These are phyloP conservation scores for Aspergillus neoniger DNA, from an alignment of 2,329 filamentous ascomycete species.

Conservation along the genomic window DNA sequence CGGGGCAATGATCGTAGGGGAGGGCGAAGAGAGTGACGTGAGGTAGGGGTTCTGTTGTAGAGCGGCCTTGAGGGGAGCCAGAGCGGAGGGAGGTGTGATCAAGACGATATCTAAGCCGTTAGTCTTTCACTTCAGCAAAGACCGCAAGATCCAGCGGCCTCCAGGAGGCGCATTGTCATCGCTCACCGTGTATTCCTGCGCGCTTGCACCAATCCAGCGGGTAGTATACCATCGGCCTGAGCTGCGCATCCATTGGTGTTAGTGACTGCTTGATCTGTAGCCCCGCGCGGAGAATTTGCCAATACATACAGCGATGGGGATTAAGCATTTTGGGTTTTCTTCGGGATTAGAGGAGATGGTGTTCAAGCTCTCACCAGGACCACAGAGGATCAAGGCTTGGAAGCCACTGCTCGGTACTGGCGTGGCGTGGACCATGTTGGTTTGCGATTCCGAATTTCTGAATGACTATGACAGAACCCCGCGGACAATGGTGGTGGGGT, in stretches of 20 bases:
- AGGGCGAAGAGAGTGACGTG: constrained; percentile 48
- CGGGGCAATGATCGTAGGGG: constrained; percentile 22
- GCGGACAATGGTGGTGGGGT: background rate
- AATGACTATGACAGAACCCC: background rate
- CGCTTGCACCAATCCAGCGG: constrained; percentile 50
- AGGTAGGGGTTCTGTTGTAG: constrained; percentile 52
- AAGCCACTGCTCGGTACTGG: constrained; percentile 36
- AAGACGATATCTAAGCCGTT: constrained; percentile 44
- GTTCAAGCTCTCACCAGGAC: constrained; percentile 50
- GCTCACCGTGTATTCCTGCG: constrained; percentile 50
- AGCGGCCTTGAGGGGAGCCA: constrained; percentile 46
- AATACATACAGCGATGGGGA: constrained; percentile 36
- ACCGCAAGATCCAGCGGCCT: background rate
- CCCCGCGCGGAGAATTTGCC: constrained; percentile 35
- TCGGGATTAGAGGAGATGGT: constrained; percentile 52
- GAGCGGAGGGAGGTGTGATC: constrained; percentile 48
- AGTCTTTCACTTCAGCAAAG: constrained; percentile 4
- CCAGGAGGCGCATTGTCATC: background rate
- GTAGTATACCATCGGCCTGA: constrained; percentile 51
- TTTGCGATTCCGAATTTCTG: background rate
- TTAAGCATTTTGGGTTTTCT: constrained; percentile 48
- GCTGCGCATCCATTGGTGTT: constrained; percentile 2
- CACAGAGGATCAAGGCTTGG: constrained; percentile 50
- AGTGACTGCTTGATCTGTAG: background rate
- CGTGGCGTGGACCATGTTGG: constrained; percentile 11